Conservation (phyloP, 352 stramenopile genomes). For the Blastocystis sp. region DNA sequence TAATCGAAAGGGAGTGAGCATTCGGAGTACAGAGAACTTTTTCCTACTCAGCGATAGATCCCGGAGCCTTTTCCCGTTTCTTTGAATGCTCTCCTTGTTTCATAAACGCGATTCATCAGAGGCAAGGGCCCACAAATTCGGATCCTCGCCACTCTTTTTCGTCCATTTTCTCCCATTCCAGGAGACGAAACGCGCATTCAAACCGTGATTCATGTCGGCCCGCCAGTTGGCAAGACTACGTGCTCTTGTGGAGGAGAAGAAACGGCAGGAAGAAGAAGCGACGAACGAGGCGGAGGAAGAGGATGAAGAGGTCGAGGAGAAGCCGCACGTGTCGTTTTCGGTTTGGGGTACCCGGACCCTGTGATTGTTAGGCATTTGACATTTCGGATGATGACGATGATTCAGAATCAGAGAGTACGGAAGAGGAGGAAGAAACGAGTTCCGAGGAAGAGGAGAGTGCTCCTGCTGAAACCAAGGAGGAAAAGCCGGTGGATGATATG, state of each 20-base stretch:
- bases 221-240: conserved; percentile 34
- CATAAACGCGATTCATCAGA: no score
- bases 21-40: no score
- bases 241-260: conserved; percentile 60
- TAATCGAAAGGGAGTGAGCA: no score
- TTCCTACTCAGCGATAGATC: no score
- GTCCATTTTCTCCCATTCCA: no score
- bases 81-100: no score
- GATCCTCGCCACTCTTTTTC: no score
- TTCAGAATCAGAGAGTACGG: neutral
- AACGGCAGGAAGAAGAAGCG: conserved; percentile 1
- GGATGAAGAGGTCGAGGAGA: conserved; percentile 46
- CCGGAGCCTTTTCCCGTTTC: no score
- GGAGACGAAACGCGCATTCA: no score
- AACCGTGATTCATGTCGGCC: conserved; percentile 20
- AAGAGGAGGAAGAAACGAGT: conserved; percentile 30
- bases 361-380: conserved; percentile 26
- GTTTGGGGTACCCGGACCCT: neutral
- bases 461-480: neutral
- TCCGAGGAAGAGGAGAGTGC: neutral
- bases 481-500: conserved; percentile 23
- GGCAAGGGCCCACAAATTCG: no score
- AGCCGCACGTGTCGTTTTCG: conserved; percentile 32
- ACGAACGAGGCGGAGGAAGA: neutral
- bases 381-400: neutral